Evolutionary conservation across 2,329 filamentous ascomycete genomes (phyloP), one percentile per base, ranked within the genome.

Genomic region (Delphinella strobiligena): DNA sequence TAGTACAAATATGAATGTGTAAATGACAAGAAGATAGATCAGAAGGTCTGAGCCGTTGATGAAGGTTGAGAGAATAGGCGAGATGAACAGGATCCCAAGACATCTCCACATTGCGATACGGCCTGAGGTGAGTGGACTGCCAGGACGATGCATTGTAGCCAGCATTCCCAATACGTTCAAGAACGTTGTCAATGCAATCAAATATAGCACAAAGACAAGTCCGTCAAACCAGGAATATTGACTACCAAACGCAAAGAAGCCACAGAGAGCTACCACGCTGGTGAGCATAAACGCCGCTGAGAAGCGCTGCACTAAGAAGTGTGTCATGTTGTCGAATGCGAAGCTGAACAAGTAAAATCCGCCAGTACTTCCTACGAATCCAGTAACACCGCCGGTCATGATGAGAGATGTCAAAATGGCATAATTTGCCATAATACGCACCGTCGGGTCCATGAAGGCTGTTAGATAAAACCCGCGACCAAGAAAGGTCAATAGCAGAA

Each of bases 401-500:
- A 79, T 55, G 5, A 78, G 60, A 17, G 44, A 36, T 18, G 41
- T 44, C 10, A 46, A 31, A 36, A 46, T 44, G 9, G 44, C 44
- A 27, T 42, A 44, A 17, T 42, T 40, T 16, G 44, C 44, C 44
- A 46, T 42, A 8, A 35, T 18, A 12, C 8, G 15, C 9, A 43
- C 35, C 15, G 17, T 24, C 5, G 10, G 14, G 31, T n/a, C 52
- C 74, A 80, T 78, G 43, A 62, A 70, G 1, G 66, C 66, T 18
- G 71, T 77, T 34, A 79, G 64, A 50, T 78, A 80, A 16, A 80
- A 55, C 7, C 75, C 75, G 38, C 74, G 68, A 1, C 74, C 75
- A 18, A 71, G 65, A 15, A 74, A 70, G 1, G 72, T 74, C 15
- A 79, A 59, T 5, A 79, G 55, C 8, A 75, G 36, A 29, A 79